Percentiles rank a stretch among this genome's conserved stretches.
Evolutionary conservation across 768 basidiomycete species (phyloP).

Genomic region (Hydnomerulius pinastri): DNA sequence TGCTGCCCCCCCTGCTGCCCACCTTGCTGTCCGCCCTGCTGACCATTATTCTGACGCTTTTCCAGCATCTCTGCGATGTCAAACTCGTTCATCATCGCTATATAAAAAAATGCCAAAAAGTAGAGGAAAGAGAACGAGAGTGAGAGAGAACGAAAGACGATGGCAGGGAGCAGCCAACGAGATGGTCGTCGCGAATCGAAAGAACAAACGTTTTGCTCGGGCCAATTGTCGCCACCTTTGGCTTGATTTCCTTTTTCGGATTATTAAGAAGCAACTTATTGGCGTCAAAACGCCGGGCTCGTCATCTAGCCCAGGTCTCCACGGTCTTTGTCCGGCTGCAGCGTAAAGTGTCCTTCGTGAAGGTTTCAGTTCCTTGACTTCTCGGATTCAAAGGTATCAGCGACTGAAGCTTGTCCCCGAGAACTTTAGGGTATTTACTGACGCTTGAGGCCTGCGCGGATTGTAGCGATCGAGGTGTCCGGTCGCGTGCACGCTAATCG

Average conservation of each 20-base stretch:
- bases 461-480: not conserved
- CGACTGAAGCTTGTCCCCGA: not conserved
- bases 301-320: not conserved
- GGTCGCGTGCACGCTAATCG: conserved; percentile 5
- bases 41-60: conserved; percentile 9
- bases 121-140: conserved; percentile 1
- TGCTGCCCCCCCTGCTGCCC: conserved; percentile 2
- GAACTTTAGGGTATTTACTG: too few relatives aligned
- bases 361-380: not conserved
- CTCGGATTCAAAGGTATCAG: not conserved
- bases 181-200: not conserved
- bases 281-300: not conserved
- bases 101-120: not conserved
- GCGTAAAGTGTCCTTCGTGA: not conserved
- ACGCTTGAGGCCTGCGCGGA: too few relatives aligned
- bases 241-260: conserved; percentile 5
- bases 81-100: not conserved
- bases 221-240: not conserved
- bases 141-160: conserved; percentile 1
- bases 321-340: not conserved
- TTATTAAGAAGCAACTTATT: not conserved
- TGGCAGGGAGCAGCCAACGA: conserved; percentile 1
- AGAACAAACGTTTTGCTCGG: conserved; percentile 7
- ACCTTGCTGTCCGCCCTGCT: conserved; percentile 6
- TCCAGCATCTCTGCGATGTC: not conserved